Evolutionary conservation across 2,329 filamentous ascomycete genomes (phyloP).

Genomic region (Furcasterigmium furcatum): DNA sequence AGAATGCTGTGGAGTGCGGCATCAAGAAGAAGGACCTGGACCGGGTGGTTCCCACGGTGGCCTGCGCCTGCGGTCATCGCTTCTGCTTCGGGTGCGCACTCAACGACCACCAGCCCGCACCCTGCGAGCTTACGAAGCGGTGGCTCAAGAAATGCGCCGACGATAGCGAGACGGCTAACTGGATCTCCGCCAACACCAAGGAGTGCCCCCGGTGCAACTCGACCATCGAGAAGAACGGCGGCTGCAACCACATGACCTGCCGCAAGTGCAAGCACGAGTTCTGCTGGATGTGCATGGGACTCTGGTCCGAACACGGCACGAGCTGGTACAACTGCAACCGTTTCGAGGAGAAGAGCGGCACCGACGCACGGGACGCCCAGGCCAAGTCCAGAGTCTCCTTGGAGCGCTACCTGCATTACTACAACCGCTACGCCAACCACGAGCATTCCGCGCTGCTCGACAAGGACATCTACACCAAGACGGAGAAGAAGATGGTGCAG

Average conservation of each 20-base stretch:
- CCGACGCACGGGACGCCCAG: slow-evolving; percentile 87
- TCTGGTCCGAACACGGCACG: slow-evolving; percentile 97
- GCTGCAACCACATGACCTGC: slow-evolving; percentile 98
- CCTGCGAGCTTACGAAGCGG: slow-evolving; percentile 85
- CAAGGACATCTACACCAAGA: slow-evolving; percentile 93
- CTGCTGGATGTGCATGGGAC: slow-evolving; percentile 99
- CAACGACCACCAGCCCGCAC: slow-evolving; percentile 88
- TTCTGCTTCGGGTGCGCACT: slow-evolving; percentile 96
- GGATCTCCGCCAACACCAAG: slow-evolving; percentile 99
- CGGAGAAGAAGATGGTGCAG: slow-evolving; percentile 98
- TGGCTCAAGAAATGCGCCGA: slow-evolving; percentile 99
- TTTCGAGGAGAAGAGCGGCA: slow-evolving; percentile 92
- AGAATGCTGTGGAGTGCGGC: slow-evolving; percentile 84
- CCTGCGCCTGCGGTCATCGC: slow-evolving; percentile 76
- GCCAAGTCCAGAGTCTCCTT: slow-evolving; percentile 86
- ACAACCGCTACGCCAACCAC: slow-evolving; percentile 98
- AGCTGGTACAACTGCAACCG: slow-evolving; percentile 99
- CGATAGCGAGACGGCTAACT: slow-evolving; percentile 97
- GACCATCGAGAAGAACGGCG: slow-evolving; percentile 98
- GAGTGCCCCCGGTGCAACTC: slow-evolving; percentile 95
- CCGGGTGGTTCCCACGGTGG: slow-evolving; percentile 84
- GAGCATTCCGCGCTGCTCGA: slow-evolving; percentile 96
- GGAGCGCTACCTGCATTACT: slow-evolving; percentile 97
- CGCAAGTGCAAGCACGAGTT: slow-evolving; percentile 95
- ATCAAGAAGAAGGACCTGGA: slow-evolving; percentile 86